Evolutionary conservation across 2,329 filamentous ascomycete species (phyloP).

Genomic region (Colletotrichum spinosum): DNA sequence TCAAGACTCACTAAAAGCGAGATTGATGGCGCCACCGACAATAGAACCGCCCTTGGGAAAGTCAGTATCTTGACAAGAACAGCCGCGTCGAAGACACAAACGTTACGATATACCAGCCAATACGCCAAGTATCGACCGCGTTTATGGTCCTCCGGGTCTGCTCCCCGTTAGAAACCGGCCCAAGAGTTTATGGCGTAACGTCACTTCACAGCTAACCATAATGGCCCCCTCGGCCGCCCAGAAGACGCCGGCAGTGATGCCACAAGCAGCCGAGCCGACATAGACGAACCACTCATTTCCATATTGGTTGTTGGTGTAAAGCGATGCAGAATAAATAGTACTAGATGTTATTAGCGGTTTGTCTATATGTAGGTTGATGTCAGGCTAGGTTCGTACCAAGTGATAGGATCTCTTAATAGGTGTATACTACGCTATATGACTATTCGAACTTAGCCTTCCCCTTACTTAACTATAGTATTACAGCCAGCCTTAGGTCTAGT

Average conservation of each 20-base stretch:
- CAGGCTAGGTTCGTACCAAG: too few relatives aligned
- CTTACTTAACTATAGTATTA: too few relatives aligned
- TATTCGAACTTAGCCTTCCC: too few relatives aligned
- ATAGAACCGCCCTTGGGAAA: constrained; percentile 41
- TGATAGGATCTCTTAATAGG: too few relatives aligned
- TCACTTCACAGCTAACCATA: constrained; percentile 39
- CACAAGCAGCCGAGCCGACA: constrained; percentile 42
- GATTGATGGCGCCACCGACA: constrained; percentile 57
- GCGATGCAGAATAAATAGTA: constrained; percentile 48
- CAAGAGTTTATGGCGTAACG: too few relatives aligned
- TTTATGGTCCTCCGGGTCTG: constrained; percentile 31
- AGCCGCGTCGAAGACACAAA: too few relatives aligned
- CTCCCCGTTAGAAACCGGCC: too few relatives aligned
- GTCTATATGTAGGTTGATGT: too few relatives aligned
- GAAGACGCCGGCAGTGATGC: constrained; percentile 41
- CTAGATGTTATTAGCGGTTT: too few relatives aligned
- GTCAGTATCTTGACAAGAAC: too few relatives aligned
- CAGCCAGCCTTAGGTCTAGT: too few relatives aligned
- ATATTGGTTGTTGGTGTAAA: constrained; percentile 51
- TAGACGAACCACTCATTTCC: constrained; percentile 41
- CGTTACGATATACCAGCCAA: constrained; percentile 40
- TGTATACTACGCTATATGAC: too few relatives aligned
- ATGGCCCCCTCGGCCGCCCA: constrained; percentile 44
- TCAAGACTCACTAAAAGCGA: constrained; percentile 52
- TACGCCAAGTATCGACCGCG: constrained; percentile 35